Percentiles rank a stretch among this genome's conserved stretches.
Evolutionary conservation across 2,329 filamentous ascomycete genomes (phyloP).

Genomic region (Sporothrix variecibatus): DNA sequence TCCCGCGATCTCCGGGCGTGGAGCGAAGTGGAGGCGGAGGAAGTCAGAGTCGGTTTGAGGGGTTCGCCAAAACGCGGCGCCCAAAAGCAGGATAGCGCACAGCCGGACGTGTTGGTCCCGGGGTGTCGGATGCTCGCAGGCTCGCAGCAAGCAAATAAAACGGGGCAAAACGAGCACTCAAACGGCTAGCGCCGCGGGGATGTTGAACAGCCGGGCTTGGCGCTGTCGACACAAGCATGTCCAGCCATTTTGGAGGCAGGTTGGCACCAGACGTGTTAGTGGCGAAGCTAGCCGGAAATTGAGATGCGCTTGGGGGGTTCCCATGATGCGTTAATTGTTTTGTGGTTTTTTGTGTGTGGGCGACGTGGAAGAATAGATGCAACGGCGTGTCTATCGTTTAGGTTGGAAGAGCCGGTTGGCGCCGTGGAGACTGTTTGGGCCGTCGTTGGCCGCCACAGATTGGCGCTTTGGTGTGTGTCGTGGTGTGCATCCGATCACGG

Average conservation of each 20-base stretch:
- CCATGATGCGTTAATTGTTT: neutral
- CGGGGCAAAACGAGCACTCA: neutral
- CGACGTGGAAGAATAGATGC: neutral
- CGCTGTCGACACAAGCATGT: neutral
- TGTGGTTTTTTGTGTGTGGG: neutral
- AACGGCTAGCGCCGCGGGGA: slow-evolving; percentile 13
- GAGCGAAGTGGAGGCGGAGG: slow-evolving; percentile 3
- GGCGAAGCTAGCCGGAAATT: slow-evolving; percentile 15
- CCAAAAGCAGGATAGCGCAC: neutral
- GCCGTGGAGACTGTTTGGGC: neutral
- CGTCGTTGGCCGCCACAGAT: neutral
- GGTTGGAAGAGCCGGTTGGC: neutral
- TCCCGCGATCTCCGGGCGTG: neutral
- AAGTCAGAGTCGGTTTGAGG: neutral
- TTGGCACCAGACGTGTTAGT: neutral
- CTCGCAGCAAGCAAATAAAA: neutral
- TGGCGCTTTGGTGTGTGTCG: neutral
- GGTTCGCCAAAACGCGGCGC: neutral
- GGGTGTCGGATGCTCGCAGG: slow-evolving; percentile 9
- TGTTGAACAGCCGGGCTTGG: slow-evolving; percentile 15
- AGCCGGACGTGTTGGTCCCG: neutral
- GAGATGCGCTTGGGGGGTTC: neutral
- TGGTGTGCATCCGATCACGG: slow-evolving; percentile 7
- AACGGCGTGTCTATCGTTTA: neutral
- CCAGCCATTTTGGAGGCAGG: neutral